A percentile compares a stretch with the other conserved stretches of the same genome.
Conservation (phyloP, 2,329 filamentous ascomycete genomes). For the Reticulascus tulasneorum region DNA sequence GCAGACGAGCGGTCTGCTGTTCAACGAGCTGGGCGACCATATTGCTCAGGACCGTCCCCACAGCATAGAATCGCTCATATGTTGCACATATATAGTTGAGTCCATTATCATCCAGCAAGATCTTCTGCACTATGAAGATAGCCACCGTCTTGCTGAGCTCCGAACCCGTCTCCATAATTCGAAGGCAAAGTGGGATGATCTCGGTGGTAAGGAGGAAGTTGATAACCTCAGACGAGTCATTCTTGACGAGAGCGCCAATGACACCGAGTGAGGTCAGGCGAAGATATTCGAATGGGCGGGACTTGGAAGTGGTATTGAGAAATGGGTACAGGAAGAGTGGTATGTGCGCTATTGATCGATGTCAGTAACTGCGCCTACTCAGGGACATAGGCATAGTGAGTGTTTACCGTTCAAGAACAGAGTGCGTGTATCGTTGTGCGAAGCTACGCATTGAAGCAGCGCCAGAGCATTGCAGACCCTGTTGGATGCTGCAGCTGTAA, state of each 20-base stretch:
- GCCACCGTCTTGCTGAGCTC: constrained; percentile 98
- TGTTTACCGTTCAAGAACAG: constrained; percentile 82
- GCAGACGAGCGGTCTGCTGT: constrained; percentile 88
- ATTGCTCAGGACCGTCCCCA: constrained; percentile 94
- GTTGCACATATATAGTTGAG: constrained; percentile 98
- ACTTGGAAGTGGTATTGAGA: constrained; percentile 97
- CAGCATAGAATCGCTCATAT: constrained; percentile 96
- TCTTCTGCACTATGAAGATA: constrained; percentile 99
- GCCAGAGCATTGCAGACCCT: constrained; percentile 96
- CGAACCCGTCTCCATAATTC: constrained; percentile 98
- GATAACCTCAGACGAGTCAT: constrained; percentile 97
- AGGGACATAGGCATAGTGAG: neutral
- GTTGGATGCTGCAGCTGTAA: constrained; percentile 96
- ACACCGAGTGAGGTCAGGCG: constrained; percentile 93
- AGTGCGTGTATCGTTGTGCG: constrained; percentile 91
- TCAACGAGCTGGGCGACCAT: constrained; percentile 98
- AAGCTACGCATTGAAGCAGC: constrained; percentile 92
- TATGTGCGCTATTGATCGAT: constrained; percentile 73
- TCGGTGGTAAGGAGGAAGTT: constrained; percentile 98
- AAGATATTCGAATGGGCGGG: constrained; percentile 93
- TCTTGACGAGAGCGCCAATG: constrained; percentile 96
- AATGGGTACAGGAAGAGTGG: constrained; percentile 97
- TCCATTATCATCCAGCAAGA: constrained; percentile 91
- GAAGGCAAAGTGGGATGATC: constrained; percentile 94
- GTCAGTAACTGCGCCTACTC: constrained; percentile 15